These are phyloP conservation scores for Cordyceps militaris DNA, from an alignment of 2,329 filamentous ascomycete genomes.

Conservation along the genomic window DNA sequence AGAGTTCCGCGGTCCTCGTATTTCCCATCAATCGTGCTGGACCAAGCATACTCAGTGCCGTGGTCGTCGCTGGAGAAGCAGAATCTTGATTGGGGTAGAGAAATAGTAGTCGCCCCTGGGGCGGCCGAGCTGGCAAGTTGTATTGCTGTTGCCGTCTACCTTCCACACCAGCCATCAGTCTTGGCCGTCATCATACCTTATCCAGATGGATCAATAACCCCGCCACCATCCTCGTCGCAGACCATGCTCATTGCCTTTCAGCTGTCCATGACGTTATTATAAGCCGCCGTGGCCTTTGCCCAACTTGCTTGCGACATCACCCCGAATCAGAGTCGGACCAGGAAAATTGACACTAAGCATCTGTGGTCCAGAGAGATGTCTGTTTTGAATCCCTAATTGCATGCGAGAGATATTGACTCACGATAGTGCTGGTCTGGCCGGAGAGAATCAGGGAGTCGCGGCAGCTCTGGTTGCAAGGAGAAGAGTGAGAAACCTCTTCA, in stretches of 20 bases:
- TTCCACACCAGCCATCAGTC: conserved; percentile 10
- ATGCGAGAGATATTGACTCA: conserved; percentile 9
- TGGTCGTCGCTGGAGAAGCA: conserved; percentile 13
- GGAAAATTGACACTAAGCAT: conserved; percentile 5
- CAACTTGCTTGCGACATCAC: conserved; percentile 10
- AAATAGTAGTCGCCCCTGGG: conserved; percentile 7
- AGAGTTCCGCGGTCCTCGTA: conserved; percentile 9
- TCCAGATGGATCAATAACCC: conserved; percentile 7
- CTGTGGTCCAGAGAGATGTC: conserved; percentile 7
- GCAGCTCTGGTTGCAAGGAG: not conserved
- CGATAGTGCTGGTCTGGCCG: not conserved
- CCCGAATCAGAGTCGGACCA: conserved; percentile 8
- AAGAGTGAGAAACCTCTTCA: not conserved
- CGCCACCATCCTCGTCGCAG: conserved; percentile 3
- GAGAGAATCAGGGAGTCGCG: not conserved
- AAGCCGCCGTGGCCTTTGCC: no score
- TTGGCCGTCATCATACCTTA: conserved; percentile 6
- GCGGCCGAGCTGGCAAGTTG: conserved; percentile 7
- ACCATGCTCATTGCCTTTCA: conserved; percentile 13
- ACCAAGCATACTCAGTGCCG: conserved; percentile 12
- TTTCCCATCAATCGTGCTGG: not conserved
- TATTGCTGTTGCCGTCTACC: conserved; percentile 11
- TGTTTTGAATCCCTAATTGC: not conserved
- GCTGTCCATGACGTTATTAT: not conserved
- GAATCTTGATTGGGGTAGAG: conserved; percentile 13